Base-by-base conservation (phyloP, 768 basidiomycete species). In the Hygrophorus russula region DNA sequence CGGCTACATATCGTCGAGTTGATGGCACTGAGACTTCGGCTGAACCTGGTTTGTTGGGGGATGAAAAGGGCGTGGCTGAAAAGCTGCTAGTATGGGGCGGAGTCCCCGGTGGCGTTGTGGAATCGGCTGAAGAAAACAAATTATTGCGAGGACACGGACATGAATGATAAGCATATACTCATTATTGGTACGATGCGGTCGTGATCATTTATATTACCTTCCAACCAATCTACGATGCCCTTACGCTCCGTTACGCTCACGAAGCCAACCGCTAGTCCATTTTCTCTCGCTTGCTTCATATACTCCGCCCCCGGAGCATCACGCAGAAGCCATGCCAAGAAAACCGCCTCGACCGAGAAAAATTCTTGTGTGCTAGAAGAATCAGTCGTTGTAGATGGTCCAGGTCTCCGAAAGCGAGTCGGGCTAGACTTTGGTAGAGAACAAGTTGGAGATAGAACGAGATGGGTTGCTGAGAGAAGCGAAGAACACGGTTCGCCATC, bases 221-320 rank as follows among this genome's bases (percentile, higher is more conserved):
- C 78, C 35, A 97, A 57, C 79, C 85, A 97, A 41, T 93, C 91
- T 29, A 88, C 77, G 0, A 94, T 79, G 36, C 70, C 70, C 65
- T 86, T 89, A 48, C 92, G 68, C 62, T 96, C 92, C 2, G 89
- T 88, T 28, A 90, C 78, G 51, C 84, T 80, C 31, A 97, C 88
- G 57, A 90, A 73, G 0, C 82, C 82, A 31, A 78, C 72, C 2
- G 76, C 68, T 24, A 91, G 63, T 1, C 87, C 84, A 34, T 71
- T 71, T 54, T 85, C 83, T 43, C 87, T 69, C 2, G 82, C 81
- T 53, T 85, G 80, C 56, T 81, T 83, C 76, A 94, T 79, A 63
- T 98, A 98, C 50, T 93, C 89, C 12, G 82, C 85, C 24, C 79
- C 77, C 0, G 77, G 68, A 0, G 77, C 75, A 56, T 88, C 85